These are phyloP conservation scores for Cupressus sempervirens DNA, from an alignment of 75 land plant species.

Conservation along the genomic window DNA sequence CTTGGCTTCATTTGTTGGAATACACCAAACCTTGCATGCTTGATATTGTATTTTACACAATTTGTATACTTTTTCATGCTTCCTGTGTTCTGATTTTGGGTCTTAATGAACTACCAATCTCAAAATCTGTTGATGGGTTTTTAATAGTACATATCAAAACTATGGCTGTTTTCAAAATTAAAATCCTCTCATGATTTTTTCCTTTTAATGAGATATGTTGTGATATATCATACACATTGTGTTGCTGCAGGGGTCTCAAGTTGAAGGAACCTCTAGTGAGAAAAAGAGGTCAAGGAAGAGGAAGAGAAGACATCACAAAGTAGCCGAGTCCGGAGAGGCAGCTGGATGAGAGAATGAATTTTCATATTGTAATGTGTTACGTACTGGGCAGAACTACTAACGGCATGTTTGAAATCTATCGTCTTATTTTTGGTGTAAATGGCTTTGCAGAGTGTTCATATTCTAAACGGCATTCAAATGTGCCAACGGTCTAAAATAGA, in stretches of 20 bases:
- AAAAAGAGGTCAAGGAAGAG: conserved; percentile 11
- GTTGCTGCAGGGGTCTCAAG: conserved; percentile 2
- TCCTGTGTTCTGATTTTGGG: neutral
- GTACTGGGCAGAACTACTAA: neutral
- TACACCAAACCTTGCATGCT: too few relatives aligned
- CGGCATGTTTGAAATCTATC: neutral
- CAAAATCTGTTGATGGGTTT: neutral
- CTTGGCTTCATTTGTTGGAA: too few relatives aligned
- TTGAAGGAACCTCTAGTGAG: neutral
- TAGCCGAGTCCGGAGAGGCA: neutral
- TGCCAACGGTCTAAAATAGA: neutral
- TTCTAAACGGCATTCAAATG: neutral
- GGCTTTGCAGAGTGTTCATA: neutral
- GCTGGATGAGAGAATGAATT: neutral
- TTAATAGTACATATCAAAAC: neutral
- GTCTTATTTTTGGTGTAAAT: neutral
- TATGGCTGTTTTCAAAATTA: neutral
- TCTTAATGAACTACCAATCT: neutral
- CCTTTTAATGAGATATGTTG: neutral
- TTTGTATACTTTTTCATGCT: too few relatives aligned
- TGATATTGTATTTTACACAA: too few relatives aligned
- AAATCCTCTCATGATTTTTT: neutral
- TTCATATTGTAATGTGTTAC: neutral
- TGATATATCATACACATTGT: neutral
- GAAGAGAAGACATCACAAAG: conserved; percentile 10